Base-by-base conservation (phyloP, 371 early-diverging fungal species). In the Actinomucor elegans region DNA sequence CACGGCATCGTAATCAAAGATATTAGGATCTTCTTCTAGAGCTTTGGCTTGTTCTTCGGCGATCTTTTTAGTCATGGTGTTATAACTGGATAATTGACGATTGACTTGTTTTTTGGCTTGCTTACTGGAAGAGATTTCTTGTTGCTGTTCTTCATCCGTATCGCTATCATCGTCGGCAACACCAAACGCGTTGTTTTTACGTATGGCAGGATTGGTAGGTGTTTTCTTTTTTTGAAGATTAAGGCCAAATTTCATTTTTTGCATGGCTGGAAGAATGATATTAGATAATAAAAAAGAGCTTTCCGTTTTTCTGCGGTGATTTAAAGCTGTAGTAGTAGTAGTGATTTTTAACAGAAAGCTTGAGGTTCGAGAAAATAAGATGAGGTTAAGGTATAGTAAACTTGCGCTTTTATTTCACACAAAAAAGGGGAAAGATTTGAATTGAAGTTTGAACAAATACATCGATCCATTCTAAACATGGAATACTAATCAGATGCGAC, bases 1-100 rank as follows among this genome's bases (percentile, higher is more conserved):
- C 0, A 90, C 86, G 5, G 83, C 91, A 63, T 97, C 97, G 59
- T 97, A 97, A 52, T 91, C 94, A 66, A 88, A 97, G 3, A 90
- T 83, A 20, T 76, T 86, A 2, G 95, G 86, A 69, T 96, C 94
- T 59, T 88, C 80, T 44, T 84, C 86, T 1, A 92, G 60, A 8
- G 92, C 92, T 61, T 78, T 76, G 38, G 79, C 71, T 41, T 87
- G 83, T 48, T 77, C 71, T 47, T 81, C 77, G 29, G 62, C 64
- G 2, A 73, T 49, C 44, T 77, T 77, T 55, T 74, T 72, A 11
- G 52, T 69, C 33, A 56, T 52, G n/a, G 51, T 59, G 4, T 50
- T 63, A 15, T 54, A 56, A 27, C 55, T 48, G 2, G 64, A 45
- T 4, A 73, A 36, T 34, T 74, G 78, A 24, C 61, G 48, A 52